Percentiles rank a stretch among this genome's conserved stretches.
These are phyloP conservation scores for Beauveria bassiana DNA, from an alignment of 2,329 filamentous ascomycete species.

Conservation along the genomic window DNA sequence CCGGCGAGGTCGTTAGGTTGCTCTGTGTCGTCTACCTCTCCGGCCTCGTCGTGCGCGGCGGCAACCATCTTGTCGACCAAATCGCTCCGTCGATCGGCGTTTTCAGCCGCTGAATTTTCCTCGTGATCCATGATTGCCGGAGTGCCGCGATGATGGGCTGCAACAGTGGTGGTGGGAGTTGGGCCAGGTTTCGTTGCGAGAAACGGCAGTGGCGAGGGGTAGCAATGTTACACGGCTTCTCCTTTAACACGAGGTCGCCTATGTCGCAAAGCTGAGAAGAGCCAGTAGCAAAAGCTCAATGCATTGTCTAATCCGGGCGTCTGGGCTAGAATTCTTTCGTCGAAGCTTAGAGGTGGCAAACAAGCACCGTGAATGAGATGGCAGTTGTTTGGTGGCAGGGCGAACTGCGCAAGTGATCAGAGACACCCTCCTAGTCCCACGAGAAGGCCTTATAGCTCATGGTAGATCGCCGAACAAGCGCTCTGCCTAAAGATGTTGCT, in stretches of 20 bases:
- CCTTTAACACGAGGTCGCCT: not conserved
- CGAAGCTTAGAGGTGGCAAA: not conserved
- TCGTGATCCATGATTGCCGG: constrained; percentile 20
- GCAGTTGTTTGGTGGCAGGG: not conserved
- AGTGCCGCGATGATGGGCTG: not conserved
- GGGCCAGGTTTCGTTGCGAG: not conserved
- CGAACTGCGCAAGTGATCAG: not conserved
- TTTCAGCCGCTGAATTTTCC: constrained; percentile 15
- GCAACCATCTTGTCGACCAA: constrained; percentile 24
- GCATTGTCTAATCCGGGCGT: not conserved
- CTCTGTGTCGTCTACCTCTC: constrained; percentile 3
- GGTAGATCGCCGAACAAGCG: not conserved
- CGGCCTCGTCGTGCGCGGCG: constrained; percentile 19
- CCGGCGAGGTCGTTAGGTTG: constrained; percentile 16
- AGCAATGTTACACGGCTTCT: not conserved
- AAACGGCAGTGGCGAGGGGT: not conserved
- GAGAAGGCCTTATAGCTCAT: no score
- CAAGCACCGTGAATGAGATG: constrained; percentile 1
- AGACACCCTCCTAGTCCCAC: not conserved
- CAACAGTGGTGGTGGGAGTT: not conserved
- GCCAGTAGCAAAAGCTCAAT: not conserved
- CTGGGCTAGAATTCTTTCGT: not conserved
- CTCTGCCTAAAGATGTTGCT: not conserved
- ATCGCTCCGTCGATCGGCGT: constrained; percentile 18
- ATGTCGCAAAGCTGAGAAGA: not conserved